Evolutionary conservation across 257 asterid genomes (phyloP), one percentile per base, ranked within the genome.

Genomic region (Solanum pimpinellifolium): DNA sequence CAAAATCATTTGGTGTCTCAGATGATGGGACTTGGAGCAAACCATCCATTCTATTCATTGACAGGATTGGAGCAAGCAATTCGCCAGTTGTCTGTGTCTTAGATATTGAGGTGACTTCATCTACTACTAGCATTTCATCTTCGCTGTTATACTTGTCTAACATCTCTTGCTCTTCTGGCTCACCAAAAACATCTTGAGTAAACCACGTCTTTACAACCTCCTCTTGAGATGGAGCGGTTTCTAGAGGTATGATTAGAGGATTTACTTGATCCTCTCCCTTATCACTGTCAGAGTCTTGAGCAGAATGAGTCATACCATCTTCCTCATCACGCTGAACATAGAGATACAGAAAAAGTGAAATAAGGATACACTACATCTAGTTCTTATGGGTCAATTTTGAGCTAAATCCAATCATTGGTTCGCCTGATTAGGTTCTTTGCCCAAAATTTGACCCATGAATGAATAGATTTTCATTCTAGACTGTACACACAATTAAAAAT

Each of bases 171-270:
- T 92, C 99, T 8, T 93, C 95, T 15, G 83, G 90, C 35, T 95
- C 98, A 89, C 87, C 87, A 80, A 96, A 95, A 85, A 97, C 96
- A 85, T 97, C 99, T 87, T 96, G 99, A 86, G 93, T 94, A 77
- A 94, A 97, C 99, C 98, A 96, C 83, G 90, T 93, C 15, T 93
- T 91, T 23, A 94, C 92, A 62, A 96, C 91, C 91, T 94, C 98
- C 39, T 95, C 97, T 90, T 94, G 93, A 52, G 94, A 93, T 16
- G 93, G 99, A 56, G 41, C 92, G n/a, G 92, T 93, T 52, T 94
- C 97, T 25, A 93, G 94, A 11, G 94, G 95, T 83, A 94, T 91
- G 91, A 97, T 62, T 27, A 96, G 98, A 88, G 98, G 99, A 89
- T 97, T 97, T 62, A 89, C 90, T 88, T 94, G 97, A 33, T 62